Percentiles rank a stretch among this genome's conserved stretches.
Evolutionary conservation across 176 grass and related monocot species (phyloP).

Genomic region (sorghum (Sorghum bicolor)): DNA sequence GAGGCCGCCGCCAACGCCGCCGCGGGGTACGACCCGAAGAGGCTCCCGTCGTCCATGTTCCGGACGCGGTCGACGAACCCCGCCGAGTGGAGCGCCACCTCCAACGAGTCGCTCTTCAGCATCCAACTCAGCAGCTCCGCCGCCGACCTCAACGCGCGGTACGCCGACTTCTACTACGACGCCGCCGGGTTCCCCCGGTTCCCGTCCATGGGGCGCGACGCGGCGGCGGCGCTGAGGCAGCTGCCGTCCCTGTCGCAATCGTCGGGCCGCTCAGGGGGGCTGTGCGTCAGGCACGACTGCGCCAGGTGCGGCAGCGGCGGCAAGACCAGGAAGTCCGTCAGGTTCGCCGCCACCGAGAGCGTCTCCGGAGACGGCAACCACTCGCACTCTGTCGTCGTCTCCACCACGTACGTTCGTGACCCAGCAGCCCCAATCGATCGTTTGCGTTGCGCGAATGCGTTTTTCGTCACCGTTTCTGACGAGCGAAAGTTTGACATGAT

Average conservation of each 20-base stretch:
- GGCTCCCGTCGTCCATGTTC: slow-evolving; percentile 41
- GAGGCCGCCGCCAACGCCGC: not conserved
- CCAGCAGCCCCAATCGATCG: not conserved
- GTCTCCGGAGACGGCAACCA: slow-evolving; percentile 4
- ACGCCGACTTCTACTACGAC: slow-evolving; percentile 39
- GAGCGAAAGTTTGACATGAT: not conserved
- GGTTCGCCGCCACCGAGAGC: slow-evolving; percentile 22
- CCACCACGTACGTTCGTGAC: not conserved
- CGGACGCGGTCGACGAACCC: slow-evolving; percentile 18
- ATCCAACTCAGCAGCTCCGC: slow-evolving; percentile 26
- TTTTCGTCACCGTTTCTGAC: not conserved
- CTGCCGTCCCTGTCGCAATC: not conserved
- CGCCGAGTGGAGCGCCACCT: slow-evolving; percentile 35
- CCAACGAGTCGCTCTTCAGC: slow-evolving; percentile 45
- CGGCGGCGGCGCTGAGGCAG: not conserved
- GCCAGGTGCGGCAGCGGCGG: not conserved
- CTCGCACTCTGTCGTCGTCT: slow-evolving; percentile 2
- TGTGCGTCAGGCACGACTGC: slow-evolving; percentile 13
- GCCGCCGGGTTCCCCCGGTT: slow-evolving; percentile 7
- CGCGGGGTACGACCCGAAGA: slow-evolving; percentile 2
- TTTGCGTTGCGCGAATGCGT: not conserved
- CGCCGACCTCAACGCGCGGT: not conserved
- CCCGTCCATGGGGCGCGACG: not conserved
- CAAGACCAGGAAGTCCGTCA: slow-evolving; percentile 30
- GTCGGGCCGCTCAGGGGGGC: not conserved